phyloP scores from a whole-genome alignment of 2,329 filamentous ascomycete genomes.

The Didymellaceae sp. region DNA sequence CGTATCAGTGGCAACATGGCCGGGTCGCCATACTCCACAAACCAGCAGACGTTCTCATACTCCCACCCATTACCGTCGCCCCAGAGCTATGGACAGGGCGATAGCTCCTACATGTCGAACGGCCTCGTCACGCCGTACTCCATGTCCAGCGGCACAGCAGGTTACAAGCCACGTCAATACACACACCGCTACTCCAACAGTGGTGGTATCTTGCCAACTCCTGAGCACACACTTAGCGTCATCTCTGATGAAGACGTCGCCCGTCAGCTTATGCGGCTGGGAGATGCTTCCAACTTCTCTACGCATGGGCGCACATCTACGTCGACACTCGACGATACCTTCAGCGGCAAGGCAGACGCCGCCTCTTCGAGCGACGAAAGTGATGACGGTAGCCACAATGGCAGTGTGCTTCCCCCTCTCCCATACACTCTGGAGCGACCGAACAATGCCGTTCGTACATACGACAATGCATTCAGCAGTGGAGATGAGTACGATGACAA shows the following conservation, averaged over 20 bases:
- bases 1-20: constrained; percentile 75
- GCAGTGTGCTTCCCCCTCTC: constrained; percentile 50
- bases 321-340: constrained; percentile 90
- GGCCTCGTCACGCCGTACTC: constrained; percentile 48
- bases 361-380: constrained; percentile 59
- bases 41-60: constrained; percentile 81
- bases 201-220: constrained; percentile 79
- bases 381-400: constrained; percentile 75
- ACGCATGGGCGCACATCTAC: constrained; percentile 86
- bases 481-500: constrained; percentile 65
- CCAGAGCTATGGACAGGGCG: constrained; percentile 68
- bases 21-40: constrained; percentile 75
- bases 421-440: constrained; percentile 35
- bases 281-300: constrained; percentile 91
- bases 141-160: constrained; percentile 39
- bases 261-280: constrained; percentile 93
- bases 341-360: constrained; percentile 86
- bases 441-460: constrained; percentile 52
- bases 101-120: constrained; percentile 43
- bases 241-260: constrained; percentile 99
- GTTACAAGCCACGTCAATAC: constrained; percentile 48
- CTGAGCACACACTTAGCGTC: constrained; percentile 96
- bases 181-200: constrained; percentile 52
- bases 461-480: constrained; percentile 60
- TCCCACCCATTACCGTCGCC: constrained; percentile 82